Percentiles rank a stretch among this genome's conserved stretches.
Conservation (phyloP, 495 filamentous ascomycete genomes). For the Penicillium cinerascens region DNA sequence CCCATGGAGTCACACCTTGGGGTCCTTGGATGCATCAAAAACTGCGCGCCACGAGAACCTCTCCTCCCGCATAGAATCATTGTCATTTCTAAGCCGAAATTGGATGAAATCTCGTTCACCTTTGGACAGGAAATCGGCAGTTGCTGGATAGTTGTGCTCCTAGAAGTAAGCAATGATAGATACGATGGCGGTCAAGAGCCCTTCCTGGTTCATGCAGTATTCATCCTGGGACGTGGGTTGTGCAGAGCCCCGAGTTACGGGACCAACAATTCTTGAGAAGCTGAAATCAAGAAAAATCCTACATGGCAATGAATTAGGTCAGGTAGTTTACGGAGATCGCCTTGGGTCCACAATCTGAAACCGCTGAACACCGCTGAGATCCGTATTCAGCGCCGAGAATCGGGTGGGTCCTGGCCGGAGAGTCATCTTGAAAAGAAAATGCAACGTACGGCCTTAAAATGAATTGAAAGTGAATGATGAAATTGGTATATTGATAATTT, state of each 20-base stretch:
- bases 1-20: conserved; percentile 73
- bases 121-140: conserved; percentile 62
- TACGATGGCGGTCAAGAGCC: conserved; percentile 62
- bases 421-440: background rate
- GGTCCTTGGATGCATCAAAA: conserved; percentile 59
- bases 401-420: too few relatives aligned
- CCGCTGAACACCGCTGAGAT: too few relatives aligned
- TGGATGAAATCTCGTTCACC: conserved; percentile 60
- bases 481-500: background rate
- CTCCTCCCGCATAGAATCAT: conserved; percentile 59
- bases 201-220: conserved; percentile 55
- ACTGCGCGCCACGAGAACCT: conserved; percentile 65
- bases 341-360: too few relatives aligned
- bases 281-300: too few relatives aligned
- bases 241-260: too few relatives aligned
- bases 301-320: too few relatives aligned
- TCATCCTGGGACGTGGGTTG: too few relatives aligned
- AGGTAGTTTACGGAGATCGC: too few relatives aligned
- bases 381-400: too few relatives aligned
- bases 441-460: background rate
- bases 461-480: background rate
- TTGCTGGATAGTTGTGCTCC: conserved; percentile 69
- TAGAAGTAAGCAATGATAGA: conserved; percentile 62
- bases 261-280: too few relatives aligned
- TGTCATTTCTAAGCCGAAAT: conserved; percentile 57